Conservation (phyloP, 1,139 yeast genomes). For the Scheffersomyces titani region DNA sequence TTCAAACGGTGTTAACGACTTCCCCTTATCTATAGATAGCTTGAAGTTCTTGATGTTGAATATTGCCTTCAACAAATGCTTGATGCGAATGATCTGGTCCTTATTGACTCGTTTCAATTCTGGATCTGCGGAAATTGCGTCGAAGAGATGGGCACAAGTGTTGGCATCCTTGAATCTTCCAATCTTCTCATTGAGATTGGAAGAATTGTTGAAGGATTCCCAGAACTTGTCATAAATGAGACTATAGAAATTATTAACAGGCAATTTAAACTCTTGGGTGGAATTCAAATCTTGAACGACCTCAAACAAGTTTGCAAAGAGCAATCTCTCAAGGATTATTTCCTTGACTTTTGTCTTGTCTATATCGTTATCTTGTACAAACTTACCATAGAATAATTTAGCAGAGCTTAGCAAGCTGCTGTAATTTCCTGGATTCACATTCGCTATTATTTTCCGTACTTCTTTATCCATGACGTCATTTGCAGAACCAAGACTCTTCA, state of each 20-base stretch:
- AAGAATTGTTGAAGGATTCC: conserved; percentile 53
- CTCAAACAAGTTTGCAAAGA: conserved; percentile 38
- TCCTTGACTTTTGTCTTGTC: background rate
- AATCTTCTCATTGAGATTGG: conserved; percentile 47
- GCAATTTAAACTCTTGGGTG: conserved; percentile 11
- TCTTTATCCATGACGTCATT: conserved; percentile 21
- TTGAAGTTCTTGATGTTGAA: conserved; percentile 35
- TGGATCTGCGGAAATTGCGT: conserved; percentile 14
- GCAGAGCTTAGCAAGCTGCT: conserved; percentile 24
- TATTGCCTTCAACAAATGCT: conserved; percentile 33
- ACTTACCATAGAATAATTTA: conserved; percentile 25
- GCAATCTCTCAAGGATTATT: conserved; percentile 36
- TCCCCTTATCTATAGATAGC: conserved; percentile 32
- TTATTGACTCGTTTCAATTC: conserved; percentile 13
- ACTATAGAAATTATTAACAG: conserved; percentile 18
- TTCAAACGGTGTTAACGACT: conserved; percentile 29
- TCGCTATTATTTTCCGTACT: conserved; percentile 28
- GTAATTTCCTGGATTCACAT: conserved; percentile 36
- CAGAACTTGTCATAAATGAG: conserved; percentile 46
- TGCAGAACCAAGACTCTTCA: conserved; percentile 21
- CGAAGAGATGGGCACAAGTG: conserved; percentile 40
- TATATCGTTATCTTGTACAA: conserved; percentile 26
- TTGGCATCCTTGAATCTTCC: conserved; percentile 48
- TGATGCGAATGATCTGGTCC: conserved; percentile 21
- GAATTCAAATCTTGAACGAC: conserved; percentile 23